Conservation (phyloP, 2,329 filamentous ascomycete species). For the Colletotrichum karsti region DNA sequence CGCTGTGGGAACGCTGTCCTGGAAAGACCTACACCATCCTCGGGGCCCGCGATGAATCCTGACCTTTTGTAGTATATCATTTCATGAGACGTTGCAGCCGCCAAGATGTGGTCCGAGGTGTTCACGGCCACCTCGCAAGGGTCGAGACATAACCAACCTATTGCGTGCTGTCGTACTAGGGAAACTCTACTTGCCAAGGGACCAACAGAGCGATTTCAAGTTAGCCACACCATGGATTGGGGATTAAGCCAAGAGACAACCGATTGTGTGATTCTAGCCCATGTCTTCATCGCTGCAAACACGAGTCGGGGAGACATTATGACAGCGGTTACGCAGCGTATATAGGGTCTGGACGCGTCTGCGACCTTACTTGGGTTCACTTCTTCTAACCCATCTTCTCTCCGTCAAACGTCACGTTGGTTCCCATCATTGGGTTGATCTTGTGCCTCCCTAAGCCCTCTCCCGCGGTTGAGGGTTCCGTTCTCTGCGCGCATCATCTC, state of each 20-base stretch:
- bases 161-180: conserved; percentile 11
- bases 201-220: neutral
- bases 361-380: neutral
- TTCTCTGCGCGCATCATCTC: too few species aligned
- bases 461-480: too few species aligned
- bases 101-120: neutral
- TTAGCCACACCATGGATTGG: neutral
- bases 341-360: neutral
- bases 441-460: too few species aligned
- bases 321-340: neutral
- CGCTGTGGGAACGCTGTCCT: neutral
- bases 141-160: neutral
- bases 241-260: conserved; percentile 13
- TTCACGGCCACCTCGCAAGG: neutral
- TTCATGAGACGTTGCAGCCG: conserved; percentile 10
- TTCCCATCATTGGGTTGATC: too few species aligned
- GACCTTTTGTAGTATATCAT: neutral
- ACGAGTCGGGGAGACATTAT: neutral
- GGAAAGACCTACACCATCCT: neutral
- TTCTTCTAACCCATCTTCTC: too few species aligned
- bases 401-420: too few species aligned
- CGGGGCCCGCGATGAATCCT: neutral
- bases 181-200: neutral
- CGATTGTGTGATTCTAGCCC: conserved; percentile 22
- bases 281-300: neutral